Conservation (phyloP, 2,329 filamentous ascomycete genomes). For the Phyllosticta citribraziliensis region DNA sequence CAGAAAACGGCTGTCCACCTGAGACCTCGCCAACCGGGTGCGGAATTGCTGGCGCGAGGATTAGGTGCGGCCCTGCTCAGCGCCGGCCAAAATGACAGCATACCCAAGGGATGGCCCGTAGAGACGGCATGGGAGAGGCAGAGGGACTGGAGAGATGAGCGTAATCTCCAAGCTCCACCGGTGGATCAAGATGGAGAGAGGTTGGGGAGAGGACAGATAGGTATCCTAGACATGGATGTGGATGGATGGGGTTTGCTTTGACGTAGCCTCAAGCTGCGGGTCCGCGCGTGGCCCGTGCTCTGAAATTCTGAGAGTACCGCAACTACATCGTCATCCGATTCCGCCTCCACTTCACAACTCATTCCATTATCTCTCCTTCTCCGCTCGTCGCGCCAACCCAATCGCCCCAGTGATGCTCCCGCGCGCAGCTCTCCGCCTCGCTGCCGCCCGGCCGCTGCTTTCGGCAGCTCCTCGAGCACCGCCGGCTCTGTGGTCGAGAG, state of each 20-base stretch:
- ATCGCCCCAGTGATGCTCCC: constrained; percentile 22
- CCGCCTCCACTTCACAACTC: constrained; percentile 1
- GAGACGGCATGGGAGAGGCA: constrained; percentile 24
- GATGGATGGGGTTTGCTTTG: background rate
- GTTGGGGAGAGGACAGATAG: constrained; percentile 7
- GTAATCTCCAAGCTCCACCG: constrained; percentile 4
- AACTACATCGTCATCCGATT: constrained; percentile 2
- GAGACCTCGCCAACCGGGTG: constrained; percentile 16
- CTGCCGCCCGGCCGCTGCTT: constrained; percentile 18
- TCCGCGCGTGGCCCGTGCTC: constrained; percentile 3
- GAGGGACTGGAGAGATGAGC: constrained; percentile 1
- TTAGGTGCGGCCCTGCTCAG: constrained; percentile 18
- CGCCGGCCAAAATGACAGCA: constrained; percentile 26
- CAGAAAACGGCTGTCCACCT: constrained; percentile 24
- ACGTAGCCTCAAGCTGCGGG: background rate
- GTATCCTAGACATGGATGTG: background rate
- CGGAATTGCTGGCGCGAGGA: background rate
- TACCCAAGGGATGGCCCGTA: constrained; percentile 21
- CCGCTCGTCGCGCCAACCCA: background rate
- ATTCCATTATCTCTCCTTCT: background rate
- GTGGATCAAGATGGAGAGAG: background rate
- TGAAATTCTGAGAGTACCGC: constrained; percentile 8
- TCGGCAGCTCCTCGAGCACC: constrained; percentile 19
- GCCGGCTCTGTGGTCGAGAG: constrained; percentile 17
- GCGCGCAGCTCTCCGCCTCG: constrained; percentile 25